Conservation (phyloP, 495 filamentous ascomycete species). For the Recurvomyces mirabilis region DNA sequence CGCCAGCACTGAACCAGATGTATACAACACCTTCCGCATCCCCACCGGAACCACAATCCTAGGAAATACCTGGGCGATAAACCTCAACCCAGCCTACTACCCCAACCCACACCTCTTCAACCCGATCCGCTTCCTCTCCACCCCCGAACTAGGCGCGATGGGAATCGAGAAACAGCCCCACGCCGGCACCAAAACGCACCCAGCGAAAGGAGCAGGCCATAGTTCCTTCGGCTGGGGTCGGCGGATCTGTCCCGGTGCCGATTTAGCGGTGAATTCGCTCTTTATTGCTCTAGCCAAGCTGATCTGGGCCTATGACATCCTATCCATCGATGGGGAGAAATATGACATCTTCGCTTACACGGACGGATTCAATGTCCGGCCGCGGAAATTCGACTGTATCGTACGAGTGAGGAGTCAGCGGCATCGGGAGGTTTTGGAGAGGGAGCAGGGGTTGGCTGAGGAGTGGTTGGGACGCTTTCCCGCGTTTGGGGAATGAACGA, state of each 20-base stretch:
- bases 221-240: constrained; percentile 40
- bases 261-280: constrained; percentile 27
- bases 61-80: constrained; percentile 55
- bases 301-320: constrained; percentile 29
- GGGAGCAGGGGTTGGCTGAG: constrained; percentile 21
- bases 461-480: constrained; percentile 25
- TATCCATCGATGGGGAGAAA: constrained; percentile 16
- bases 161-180: constrained; percentile 27
- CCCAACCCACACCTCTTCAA: constrained; percentile 50
- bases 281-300: constrained; percentile 29
- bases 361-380: constrained; percentile 31
- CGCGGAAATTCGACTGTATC: constrained; percentile 26
- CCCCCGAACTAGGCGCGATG: constrained; percentile 8
- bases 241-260: constrained; percentile 28
- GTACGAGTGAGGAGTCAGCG: constrained; percentile 23
- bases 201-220: constrained; percentile 35
- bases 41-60: constrained; percentile 44
- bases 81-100: constrained; percentile 46
- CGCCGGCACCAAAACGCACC: constrained; percentile 30
- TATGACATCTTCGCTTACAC: constrained; percentile 32
- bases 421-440: constrained; percentile 23
- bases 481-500: constrained; percentile 25
- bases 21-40: constrained; percentile 36
- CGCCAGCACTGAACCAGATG: constrained; percentile 47
- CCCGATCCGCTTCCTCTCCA: constrained; percentile 26